A percentile compares a stretch with the other conserved stretches of the same genome.
Conservation (phyloP, 2,329 filamentous ascomycete genomes). For the Colletotrichum tabaci region DNA sequence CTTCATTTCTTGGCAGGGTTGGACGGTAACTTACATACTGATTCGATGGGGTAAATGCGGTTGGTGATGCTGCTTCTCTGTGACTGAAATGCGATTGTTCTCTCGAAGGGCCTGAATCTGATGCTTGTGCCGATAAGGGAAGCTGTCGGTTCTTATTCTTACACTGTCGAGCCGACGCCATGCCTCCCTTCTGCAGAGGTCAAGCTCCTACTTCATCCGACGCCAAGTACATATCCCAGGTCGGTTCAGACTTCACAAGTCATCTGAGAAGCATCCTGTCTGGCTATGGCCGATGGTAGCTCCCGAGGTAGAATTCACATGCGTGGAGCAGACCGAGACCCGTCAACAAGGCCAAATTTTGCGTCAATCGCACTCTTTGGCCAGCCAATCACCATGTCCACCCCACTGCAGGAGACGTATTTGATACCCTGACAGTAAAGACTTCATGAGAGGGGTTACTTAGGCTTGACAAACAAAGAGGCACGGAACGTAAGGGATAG, state of each 20-base stretch:
- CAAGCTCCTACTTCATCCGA: not conserved
- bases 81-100: not conserved
- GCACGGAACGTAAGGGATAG: conserved; percentile 18
- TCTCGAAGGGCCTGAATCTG: not conserved
- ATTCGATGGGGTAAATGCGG: not conserved
- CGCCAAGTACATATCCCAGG: not conserved
- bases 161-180: not conserved
- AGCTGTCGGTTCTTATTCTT: not conserved
- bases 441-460: conserved; percentile 1
- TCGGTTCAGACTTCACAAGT: not conserved
- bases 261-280: not conserved
- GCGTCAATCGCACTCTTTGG: too few relatives aligned
- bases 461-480: not conserved
- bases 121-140: not conserved
- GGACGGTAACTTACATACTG: not conserved
- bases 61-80: not conserved
- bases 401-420: not conserved
- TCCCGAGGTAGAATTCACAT: not conserved
- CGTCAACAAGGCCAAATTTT: too few relatives aligned
- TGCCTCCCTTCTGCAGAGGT: not conserved
- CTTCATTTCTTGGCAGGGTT: not conserved
- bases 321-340: not conserved
- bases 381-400: not conserved
- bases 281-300: not conserved
- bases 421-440: not conserved